Conservation (phyloP, 495 filamentous ascomycete species). For the Penicillium arizonense region DNA sequence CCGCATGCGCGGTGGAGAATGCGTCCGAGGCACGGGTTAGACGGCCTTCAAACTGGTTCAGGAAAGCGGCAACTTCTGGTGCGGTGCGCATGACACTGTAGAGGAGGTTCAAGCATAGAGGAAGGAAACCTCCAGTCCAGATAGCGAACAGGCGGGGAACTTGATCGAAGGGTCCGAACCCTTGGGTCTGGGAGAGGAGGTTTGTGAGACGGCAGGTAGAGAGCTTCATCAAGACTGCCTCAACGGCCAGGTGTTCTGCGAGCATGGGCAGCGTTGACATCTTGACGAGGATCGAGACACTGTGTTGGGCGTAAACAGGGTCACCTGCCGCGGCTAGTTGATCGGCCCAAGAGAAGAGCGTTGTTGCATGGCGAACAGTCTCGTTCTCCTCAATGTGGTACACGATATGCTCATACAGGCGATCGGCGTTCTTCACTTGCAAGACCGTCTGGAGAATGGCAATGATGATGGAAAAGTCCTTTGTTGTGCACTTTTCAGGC, state of each 20-base stretch:
- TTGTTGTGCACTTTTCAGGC: slow-evolving; percentile 52
- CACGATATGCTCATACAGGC: slow-evolving; percentile 58
- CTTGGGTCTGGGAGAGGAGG: slow-evolving; percentile 63
- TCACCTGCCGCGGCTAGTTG: slow-evolving; percentile 68
- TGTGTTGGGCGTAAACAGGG: slow-evolving; percentile 91
- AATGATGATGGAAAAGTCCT: slow-evolving; percentile 85
- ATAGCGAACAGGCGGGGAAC: slow-evolving; percentile 66
- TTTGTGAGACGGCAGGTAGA: slow-evolving; percentile 72
- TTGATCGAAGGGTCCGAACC: slow-evolving; percentile 67
- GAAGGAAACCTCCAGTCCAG: slow-evolving; percentile 85
- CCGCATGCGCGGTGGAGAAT: slow-evolving; percentile 51
- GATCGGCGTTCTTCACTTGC: slow-evolving; percentile 53
- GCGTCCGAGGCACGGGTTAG: slow-evolving; percentile 61
- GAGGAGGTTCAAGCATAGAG: slow-evolving; percentile 87
- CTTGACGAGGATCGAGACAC: slow-evolving; percentile 82
- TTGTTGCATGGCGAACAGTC: slow-evolving; percentile 75
- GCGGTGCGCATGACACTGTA: slow-evolving; percentile 75
- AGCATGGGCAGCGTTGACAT: slow-evolving; percentile 77
- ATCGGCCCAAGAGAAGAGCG: slow-evolving; percentile 93
- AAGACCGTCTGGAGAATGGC: slow-evolving; percentile 81
- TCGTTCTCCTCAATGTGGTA: slow-evolving; percentile 61
- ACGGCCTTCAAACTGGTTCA: slow-evolving; percentile 79
- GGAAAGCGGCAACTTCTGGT: slow-evolving; percentile 78
- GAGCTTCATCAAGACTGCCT: slow-evolving; percentile 75
- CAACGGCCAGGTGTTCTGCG: slow-evolving; percentile 85